These are phyloP conservation scores for Metschnikowia similis DNA, from an alignment of 805 yeast species.

Conservation along the genomic window DNA sequence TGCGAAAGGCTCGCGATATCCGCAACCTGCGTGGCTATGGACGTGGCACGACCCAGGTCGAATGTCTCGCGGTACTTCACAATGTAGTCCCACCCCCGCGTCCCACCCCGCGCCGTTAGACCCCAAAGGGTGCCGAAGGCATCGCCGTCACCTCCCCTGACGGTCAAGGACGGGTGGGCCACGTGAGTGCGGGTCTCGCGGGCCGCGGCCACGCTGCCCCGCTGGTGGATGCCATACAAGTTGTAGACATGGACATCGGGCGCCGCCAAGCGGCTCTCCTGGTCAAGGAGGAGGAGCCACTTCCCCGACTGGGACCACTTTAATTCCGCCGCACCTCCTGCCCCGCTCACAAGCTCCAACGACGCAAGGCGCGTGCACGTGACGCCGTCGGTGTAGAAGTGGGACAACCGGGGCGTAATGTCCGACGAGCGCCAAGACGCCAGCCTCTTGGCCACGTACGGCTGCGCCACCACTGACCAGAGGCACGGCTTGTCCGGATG, in stretches of 20 bases:
- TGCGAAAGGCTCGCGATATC: background rate
- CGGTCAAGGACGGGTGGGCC: background rate
- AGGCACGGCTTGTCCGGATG: conserved; percentile 19
- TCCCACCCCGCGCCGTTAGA: background rate
- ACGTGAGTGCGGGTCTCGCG: background rate
- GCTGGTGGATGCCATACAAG: conserved; percentile 22
- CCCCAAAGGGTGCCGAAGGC: background rate
- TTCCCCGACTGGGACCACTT: conserved; percentile 33
- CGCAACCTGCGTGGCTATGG: background rate
- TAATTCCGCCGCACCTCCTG: conserved; percentile 12
- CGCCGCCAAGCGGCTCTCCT: conserved; percentile 22
- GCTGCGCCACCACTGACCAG: conserved; percentile 32
- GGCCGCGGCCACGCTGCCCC: background rate
- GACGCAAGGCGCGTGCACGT: conserved; percentile 22
- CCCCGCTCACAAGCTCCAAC: conserved; percentile 21
- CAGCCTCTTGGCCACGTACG: conserved; percentile 17
- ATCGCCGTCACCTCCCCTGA: background rate
- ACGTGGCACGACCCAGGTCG: conserved; percentile 1
- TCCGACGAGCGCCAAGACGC: conserved; percentile 4
- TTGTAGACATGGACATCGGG: conserved; percentile 26
- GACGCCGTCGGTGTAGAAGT: conserved; percentile 33
- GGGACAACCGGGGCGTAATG: conserved; percentile 14
- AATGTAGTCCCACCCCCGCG: background rate
- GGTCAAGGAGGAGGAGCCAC: conserved; percentile 30
- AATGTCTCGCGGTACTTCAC: background rate